Base-by-base conservation (phyloP, 2,329 filamentous ascomycete species). In the Xylariales sp. region DNA sequence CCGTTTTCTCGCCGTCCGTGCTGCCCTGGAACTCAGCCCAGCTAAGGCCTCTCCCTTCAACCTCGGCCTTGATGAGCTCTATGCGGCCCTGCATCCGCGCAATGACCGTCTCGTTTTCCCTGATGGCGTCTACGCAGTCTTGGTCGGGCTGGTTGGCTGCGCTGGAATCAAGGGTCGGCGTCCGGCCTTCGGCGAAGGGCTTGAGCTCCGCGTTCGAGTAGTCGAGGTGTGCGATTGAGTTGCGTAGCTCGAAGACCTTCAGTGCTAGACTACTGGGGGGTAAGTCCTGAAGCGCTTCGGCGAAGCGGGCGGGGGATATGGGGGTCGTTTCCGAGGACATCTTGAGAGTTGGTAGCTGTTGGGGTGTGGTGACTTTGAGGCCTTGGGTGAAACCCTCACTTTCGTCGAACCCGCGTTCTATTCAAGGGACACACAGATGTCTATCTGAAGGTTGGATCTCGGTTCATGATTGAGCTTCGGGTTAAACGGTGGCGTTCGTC, bases 211-310 rank as follows among this genome's bases (percentile, higher is more conserved):
- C 74, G 65, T 89, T 90, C 48, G 81, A 86, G 60, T 81, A 80
- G 54, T 82, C 76, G 19, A 90, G 79, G 62, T 90, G 84, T 18
- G 76, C 73, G 57, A 89, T 82, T 52, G 73, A 79, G 73, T 88
- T 89, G 59, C 78, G 79, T 47, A 90, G 73, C 61, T 90, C 86
- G 57, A 84, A 76, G 45, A 84, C 77, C 64, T 89, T 89, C 62
- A 84, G 72, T 63, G 85, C 81, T 5, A 90, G 80, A 43, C 74
- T 74, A 47, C 76, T 72, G 50, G 82, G 60, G 29, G 84, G 77
- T 42, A 90, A 79, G 46, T 82, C 76, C 50, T 73, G 69, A 50
- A 90, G 72, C 18, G 86, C 86, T 46, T 71, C 68, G 56, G 81
- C 78, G 67, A 87, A 88, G 57, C 75, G 76, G 14, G 69, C 60